phyloP scores from a whole-genome alignment of 371 early-diverging fungal species.

The Mortierella sp. region DNA sequence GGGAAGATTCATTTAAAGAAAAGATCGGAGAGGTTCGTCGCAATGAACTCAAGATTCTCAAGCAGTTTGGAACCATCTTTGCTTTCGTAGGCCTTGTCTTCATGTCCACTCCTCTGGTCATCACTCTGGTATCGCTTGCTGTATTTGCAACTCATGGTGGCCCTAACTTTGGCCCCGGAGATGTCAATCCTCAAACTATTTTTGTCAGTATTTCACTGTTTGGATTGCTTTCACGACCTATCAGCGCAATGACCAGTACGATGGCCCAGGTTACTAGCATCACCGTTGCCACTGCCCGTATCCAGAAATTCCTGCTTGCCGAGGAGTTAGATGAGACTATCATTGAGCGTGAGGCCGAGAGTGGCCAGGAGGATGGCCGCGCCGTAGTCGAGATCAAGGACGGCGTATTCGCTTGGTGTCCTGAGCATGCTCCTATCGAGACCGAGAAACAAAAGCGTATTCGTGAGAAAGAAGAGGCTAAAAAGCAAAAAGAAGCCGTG shows the following conservation, averaged over 20 bases:
- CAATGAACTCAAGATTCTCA: slow-evolving; percentile 30
- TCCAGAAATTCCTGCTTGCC: slow-evolving; percentile 69
- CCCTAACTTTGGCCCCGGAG: slow-evolving; percentile 24
- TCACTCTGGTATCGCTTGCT: slow-evolving; percentile 38
- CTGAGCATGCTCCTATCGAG: slow-evolving; percentile 19
- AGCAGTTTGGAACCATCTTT: slow-evolving; percentile 21
- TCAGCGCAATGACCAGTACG: slow-evolving; percentile 29
- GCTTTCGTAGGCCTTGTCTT: slow-evolving; percentile 17
- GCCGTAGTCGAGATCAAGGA: slow-evolving; percentile 30
- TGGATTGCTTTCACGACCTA: slow-evolving; percentile 29
- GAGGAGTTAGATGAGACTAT: slow-evolving; percentile 65
- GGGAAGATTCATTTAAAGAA: slow-evolving; percentile 49
- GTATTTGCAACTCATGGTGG: slow-evolving; percentile 36
- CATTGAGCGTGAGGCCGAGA: slow-evolving; percentile 14
- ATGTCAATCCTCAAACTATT: slow-evolving; percentile 31
- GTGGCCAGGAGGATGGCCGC: neutral
- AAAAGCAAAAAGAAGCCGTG: slow-evolving; percentile 18
- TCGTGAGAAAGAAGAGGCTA: slow-evolving; percentile 36
- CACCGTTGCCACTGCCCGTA: slow-evolving; percentile 57
- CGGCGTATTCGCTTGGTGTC: slow-evolving; percentile 43
- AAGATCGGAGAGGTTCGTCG: slow-evolving; percentile 30
- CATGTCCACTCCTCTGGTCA: slow-evolving; percentile 60
- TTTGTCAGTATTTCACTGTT: slow-evolving; percentile 46
- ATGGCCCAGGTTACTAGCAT: slow-evolving; percentile 30
- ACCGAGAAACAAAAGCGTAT: slow-evolving; percentile 27